Conservation (phyloP, 176 grass and related monocot species). For the Bolboschoenus planiculmis region DNA sequence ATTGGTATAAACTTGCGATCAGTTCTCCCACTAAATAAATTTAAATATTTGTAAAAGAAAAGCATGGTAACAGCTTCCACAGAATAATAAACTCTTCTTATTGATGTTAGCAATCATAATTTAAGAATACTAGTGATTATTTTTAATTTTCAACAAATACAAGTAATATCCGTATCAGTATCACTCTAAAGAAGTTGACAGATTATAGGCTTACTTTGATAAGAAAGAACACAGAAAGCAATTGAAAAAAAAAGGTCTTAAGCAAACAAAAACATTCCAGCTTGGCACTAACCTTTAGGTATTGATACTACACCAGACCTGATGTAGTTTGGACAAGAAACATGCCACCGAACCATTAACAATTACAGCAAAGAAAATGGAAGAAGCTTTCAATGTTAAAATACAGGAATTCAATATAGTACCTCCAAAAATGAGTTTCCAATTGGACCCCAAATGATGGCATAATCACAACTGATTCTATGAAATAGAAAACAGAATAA, state of each 20-base stretch:
- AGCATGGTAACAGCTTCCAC: neutral
- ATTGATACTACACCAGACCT: neutral
- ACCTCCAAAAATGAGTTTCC: constrained; percentile 72
- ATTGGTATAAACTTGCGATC: constrained; percentile 47
- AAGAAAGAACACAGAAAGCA: neutral
- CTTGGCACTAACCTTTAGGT: neutral
- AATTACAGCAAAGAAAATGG: neutral
- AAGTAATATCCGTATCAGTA: neutral
- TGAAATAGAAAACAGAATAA: constrained; percentile 8
- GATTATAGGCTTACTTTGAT: neutral
- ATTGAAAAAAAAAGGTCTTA: neutral
- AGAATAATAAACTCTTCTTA: neutral
- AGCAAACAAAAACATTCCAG: neutral
- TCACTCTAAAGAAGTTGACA: neutral
- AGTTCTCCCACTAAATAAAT: constrained; percentile 37
- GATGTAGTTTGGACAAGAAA: neutral
- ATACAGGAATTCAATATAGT: constrained; percentile 1
- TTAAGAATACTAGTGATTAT: neutral
- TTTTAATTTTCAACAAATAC: neutral
- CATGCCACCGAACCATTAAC: neutral
- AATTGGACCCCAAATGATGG: constrained; percentile 70
- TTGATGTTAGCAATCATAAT: neutral
- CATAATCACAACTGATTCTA: constrained; percentile 74
- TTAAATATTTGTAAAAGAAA: neutral
- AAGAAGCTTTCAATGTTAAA: neutral